Evolutionary conservation across 805 yeast species (phyloP), one percentile per base, ranked within the genome.

Genomic region (Saccharomycopsis guyanensis): DNA sequence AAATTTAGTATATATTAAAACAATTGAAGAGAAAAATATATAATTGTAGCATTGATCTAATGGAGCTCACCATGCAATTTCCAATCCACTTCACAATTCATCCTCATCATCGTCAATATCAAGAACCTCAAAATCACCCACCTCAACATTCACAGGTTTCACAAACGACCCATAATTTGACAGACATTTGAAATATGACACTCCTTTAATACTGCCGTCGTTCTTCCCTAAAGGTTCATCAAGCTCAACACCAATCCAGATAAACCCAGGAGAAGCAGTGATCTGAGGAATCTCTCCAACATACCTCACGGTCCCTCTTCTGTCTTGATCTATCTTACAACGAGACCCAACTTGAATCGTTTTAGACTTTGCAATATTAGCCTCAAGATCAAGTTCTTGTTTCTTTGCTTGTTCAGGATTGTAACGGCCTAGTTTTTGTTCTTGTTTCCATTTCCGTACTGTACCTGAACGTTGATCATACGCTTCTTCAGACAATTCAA

Each of bases 161-260:
- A 88, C 76, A 60, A 91, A 86, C 4, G 87, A 78, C 3, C 97
- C 97, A 56, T 85, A 80, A 18, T 72, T 72, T 4, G 57, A 57
- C 4, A 67, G 65, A 27, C 87, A 76, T 3, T 65, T 57, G 58
- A 91, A 89, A 53, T 84, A 73, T 22, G 36, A 15, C 20, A n/a
- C 18, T 0, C 86, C 88, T 31, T 78, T 75, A 34, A 87, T 66
- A 18, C 76, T 64, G 0, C 97, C 97, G 57, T 86, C 77, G 57
- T 89, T 86, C 60, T 83, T 86, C 3, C 97, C 97, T 5, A 75
- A 73, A 0, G 97, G 91, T 54, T 84, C 87, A 55, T 85, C 93
- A 45, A 88, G 79, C 55, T 81, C 85, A 3, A 91, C 74, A 0
- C 97, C 97, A 25, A 85, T 73, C 96, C 97, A 91, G 1, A 63